phyloP scores from a whole-genome alignment of 225 moss, liverwort and hornwort species.

The Rhytidiadelphus loreus region DNA sequence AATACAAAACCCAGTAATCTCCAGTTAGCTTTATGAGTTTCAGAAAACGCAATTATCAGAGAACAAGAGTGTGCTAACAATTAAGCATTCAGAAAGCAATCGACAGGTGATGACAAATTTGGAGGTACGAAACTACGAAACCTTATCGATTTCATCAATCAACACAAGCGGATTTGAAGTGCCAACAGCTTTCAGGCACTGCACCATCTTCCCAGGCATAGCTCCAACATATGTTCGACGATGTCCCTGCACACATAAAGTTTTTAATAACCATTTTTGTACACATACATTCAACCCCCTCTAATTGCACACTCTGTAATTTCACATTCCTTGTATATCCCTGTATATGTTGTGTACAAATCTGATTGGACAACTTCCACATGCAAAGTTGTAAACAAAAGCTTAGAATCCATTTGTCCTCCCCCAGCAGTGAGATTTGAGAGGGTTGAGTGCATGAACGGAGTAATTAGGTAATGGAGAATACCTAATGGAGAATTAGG shows the following conservation, averaged over 20 bases:
- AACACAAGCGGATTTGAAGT: slow-evolving; percentile 87
- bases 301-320: background rate
- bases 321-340: background rate
- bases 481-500: background rate
- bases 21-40: background rate
- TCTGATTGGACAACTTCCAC: background rate
- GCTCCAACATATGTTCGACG: slow-evolving; percentile 97
- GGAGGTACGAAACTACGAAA: background rate
- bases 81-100: background rate
- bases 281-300: background rate
- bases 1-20: background rate
- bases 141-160: slow-evolving; percentile 99
- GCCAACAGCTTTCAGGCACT: slow-evolving; percentile 89
- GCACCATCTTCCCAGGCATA: slow-evolving; percentile 99
- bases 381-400: background rate
- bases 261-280: background rate
- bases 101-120: background rate
- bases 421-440: background rate
- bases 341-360: background rate
- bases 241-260: slow-evolving; percentile 53
- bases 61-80: background rate
- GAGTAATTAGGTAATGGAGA: background rate
- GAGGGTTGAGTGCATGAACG: background rate
- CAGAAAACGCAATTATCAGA: background rate
- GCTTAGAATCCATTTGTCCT: background rate